phyloP scores from a whole-genome alignment of 805 yeast genomes.

The Saturnispora zaruensis region DNA sequence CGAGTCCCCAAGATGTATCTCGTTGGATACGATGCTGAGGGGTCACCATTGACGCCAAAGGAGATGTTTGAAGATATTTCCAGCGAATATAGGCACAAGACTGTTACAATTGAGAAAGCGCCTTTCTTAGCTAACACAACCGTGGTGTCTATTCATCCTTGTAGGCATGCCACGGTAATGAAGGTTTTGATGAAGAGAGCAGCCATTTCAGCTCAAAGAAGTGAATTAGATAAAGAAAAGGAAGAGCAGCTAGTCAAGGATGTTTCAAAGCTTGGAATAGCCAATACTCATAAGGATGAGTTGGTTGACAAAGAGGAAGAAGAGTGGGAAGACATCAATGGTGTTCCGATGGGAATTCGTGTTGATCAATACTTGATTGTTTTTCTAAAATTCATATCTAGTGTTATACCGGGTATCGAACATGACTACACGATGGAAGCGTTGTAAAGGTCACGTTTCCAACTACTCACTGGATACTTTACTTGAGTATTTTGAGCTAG shows the following conservation, averaged over 20 bases:
- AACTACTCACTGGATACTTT: neutral
- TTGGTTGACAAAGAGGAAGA: conserved; percentile 15
- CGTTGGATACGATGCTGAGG: conserved; percentile 77
- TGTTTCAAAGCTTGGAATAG: conserved; percentile 40
- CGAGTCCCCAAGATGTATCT: conserved; percentile 92
- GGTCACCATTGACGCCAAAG: conserved; percentile 76
- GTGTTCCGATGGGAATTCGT: conserved; percentile 39
- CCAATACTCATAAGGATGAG: conserved; percentile 25
- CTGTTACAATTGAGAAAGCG: conserved; percentile 90
- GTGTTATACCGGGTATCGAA: conserved; percentile 96
- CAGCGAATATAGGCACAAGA: conserved; percentile 85
- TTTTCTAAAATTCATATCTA: conserved; percentile 87
- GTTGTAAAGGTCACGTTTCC: conserved; percentile 29
- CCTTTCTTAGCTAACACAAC: conserved; percentile 75
- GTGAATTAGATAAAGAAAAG: conserved; percentile 19
- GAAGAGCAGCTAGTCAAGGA: conserved; percentile 30
- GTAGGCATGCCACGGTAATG: conserved; percentile 94
- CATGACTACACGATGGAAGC: conserved; percentile 99
- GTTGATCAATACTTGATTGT: conserved; percentile 88
- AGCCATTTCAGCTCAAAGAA: conserved; percentile 34
- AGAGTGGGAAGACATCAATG: conserved; percentile 20
- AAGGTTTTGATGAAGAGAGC: conserved; percentile 73
- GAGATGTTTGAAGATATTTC: conserved; percentile 94
- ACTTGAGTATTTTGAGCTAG: neutral
- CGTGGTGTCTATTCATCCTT: conserved; percentile 89